Evolutionary conservation across 495 filamentous ascomycete genomes (phyloP), one percentile per base, ranked within the genome.

Genomic region (Pyrenula aspistea): DNA sequence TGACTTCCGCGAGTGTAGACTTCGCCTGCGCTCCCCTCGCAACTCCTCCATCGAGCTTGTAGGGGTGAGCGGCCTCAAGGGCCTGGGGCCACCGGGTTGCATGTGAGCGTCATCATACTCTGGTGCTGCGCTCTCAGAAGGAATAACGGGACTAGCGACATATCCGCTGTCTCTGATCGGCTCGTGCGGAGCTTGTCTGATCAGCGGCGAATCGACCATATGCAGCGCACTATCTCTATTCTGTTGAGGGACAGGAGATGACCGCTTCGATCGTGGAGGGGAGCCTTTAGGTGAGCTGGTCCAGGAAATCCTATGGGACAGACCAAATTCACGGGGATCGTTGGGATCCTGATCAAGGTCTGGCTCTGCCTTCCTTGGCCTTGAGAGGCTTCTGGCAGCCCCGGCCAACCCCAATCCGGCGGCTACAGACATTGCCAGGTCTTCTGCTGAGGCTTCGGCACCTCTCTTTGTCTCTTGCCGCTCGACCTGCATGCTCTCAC

Each of bases 151-250:
- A 49, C 55, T 59, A n/a, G 54, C 23, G 24, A 55, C 57, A 22
- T 65, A n/a, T 19, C 31, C 42, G 19, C 56, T 62, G n/a, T 62
- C 57, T 57, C 57, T 62, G 48, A 53, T 20, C 19, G 50, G 19
- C 22, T 52, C 8, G 20, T 24, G n/a, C 42, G 42, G 42, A 24
- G 50, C 55, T 23, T 65, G 54, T 12, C 65, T 54, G 1, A 63
- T 62, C 51, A 68, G 57, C 51, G 76, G 74, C 60, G 78, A 77
- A 62, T 78, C 78, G 62, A 65, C 70, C 60, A 79, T 68, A 62
- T 74, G 70, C 61, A 79, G 68, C 60, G 70, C 76, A 57, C 74
- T 75, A 55, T 79, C 76, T 60, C 77, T 71, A 70, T 70, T 71
- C 31, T 49, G 8, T 42, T 42, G 31, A 4, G 31, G 31, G 15